A percentile compares a stretch with the other conserved stretches of the same genome.
Conservation (phyloP, 805 yeast genomes). For the Jamesozyma piceae region DNA sequence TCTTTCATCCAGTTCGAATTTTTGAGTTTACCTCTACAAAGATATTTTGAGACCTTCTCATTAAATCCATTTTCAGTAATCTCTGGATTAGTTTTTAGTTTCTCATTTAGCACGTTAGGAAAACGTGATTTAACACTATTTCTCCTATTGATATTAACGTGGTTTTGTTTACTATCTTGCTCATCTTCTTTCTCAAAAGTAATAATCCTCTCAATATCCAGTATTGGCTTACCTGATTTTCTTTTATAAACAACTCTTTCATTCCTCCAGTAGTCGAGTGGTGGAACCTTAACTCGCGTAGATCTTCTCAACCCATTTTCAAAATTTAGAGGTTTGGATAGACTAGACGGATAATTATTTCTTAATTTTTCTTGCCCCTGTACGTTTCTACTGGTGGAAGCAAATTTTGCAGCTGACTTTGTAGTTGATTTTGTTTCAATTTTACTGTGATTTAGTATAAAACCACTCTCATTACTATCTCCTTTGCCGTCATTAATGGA, state of each 20-base stretch:
- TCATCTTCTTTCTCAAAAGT: conserved; percentile 31
- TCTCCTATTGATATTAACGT: not conserved
- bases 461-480: conserved; percentile 1
- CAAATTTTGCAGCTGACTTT: too few relatives aligned
- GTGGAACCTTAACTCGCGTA: conserved; percentile 53
- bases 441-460: not conserved
- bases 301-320: conserved; percentile 50
- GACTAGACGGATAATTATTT: not conserved
- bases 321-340: not conserved
- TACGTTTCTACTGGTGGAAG: too few relatives aligned
- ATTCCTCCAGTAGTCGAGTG: conserved; percentile 78
- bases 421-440: too few relatives aligned
- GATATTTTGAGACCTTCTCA: conserved; percentile 16
- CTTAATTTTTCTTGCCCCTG: not conserved
- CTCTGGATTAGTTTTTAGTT: not conserved
- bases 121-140: too few relatives aligned
- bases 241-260: conserved; percentile 59
- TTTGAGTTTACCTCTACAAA: conserved; percentile 15
- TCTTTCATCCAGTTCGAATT: conserved; percentile 23
- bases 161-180: conserved; percentile 12
- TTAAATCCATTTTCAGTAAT: not conserved
- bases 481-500: not conserved
- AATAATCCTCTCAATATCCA: conserved; percentile 50
- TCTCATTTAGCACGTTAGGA: too few relatives aligned
- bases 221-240: conserved; percentile 35